Percentiles rank a stretch among this genome's conserved stretches.
Evolutionary conservation across 805 yeast species (phyloP).

Genomic region (Candida tallmaniae): DNA sequence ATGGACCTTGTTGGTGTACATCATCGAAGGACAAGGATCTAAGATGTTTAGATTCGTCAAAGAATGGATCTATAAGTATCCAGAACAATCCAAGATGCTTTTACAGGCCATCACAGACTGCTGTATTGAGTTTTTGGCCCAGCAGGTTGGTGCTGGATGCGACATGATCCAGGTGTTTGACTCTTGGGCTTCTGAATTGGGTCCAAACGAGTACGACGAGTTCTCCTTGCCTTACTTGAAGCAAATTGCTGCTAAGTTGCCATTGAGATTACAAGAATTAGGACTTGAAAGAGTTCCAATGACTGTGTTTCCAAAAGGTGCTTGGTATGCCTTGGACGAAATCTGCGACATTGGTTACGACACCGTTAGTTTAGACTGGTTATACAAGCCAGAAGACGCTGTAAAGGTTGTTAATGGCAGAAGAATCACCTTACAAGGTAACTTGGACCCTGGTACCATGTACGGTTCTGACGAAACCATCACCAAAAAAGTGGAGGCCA

Average conservation of each 20-base stretch:
- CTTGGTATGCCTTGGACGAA: constrained; percentile 93
- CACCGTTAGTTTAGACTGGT: constrained; percentile 92
- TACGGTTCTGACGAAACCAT: constrained; percentile 86
- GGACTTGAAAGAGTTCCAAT: constrained; percentile 80
- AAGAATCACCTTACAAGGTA: constrained; percentile 88
- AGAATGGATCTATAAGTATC: constrained; percentile 84
- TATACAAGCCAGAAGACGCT: constrained; percentile 80
- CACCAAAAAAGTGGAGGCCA: constrained; percentile 72
- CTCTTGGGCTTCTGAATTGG: constrained; percentile 96
- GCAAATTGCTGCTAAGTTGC: constrained; percentile 68
- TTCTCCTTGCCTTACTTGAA: constrained; percentile 85
- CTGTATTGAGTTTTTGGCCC: constrained; percentile 87
- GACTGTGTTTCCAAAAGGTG: constrained; percentile 90
- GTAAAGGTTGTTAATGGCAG: constrained; percentile 63
- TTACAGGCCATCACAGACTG: constrained; percentile 79
- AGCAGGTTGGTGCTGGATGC: constrained; percentile 96
- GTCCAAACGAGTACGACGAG: constrained; percentile 82
- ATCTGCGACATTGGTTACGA: constrained; percentile 79
- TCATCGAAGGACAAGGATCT: constrained; percentile 97
- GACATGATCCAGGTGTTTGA: constrained; percentile 97
- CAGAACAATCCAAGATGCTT: constrained; percentile 64
- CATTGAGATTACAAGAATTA: constrained; percentile 62
- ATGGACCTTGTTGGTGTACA: constrained; percentile 93
- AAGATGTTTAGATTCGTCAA: constrained; percentile 86
- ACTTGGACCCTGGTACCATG: constrained; percentile 90